phyloP scores from a whole-genome alignment of 805 yeast genomes.

The Candida silvatica region DNA sequence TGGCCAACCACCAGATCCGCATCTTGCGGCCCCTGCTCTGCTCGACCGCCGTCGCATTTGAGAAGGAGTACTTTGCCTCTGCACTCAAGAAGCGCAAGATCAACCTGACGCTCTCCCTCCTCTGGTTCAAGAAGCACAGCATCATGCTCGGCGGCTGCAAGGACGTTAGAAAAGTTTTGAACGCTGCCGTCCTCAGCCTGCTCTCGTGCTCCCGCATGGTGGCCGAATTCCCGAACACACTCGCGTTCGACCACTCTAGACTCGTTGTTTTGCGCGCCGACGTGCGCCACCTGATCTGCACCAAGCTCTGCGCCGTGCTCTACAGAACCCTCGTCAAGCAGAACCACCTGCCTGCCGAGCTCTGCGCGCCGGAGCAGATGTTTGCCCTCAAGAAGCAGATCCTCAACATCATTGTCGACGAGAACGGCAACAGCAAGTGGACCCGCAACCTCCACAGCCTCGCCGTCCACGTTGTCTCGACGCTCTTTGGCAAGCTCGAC shows the following conservation, averaged over 20 bases:
- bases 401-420: slow-evolving; percentile 73
- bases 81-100: slow-evolving; percentile 47
- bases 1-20: slow-evolving; percentile 90
- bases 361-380: slow-evolving; percentile 24
- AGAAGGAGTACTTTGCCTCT: slow-evolving; percentile 68
- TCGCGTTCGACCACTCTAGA: slow-evolving; percentile 79
- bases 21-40: slow-evolving; percentile 75
- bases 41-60: slow-evolving; percentile 84
- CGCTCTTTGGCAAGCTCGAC: slow-evolving; percentile 18
- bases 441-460: slow-evolving; percentile 70
- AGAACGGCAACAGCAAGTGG: slow-evolving; percentile 85
- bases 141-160: slow-evolving; percentile 8
- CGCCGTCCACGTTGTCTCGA: slow-evolving; percentile 56
- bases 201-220: slow-evolving; percentile 76
- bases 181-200: slow-evolving; percentile 50
- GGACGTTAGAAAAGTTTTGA: slow-evolving; percentile 26
- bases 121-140: slow-evolving; percentile 50
- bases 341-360: slow-evolving; percentile 26
- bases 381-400: slow-evolving; percentile 58
- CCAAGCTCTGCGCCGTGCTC: slow-evolving; percentile 62
- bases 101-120: slow-evolving; percentile 48
- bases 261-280: slow-evolving; percentile 74
- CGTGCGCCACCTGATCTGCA: slow-evolving; percentile 75
- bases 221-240: slow-evolving; percentile 72
- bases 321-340: slow-evolving; percentile 55